These are phyloP conservation scores for Ogataea naganishii DNA, from an alignment of 805 yeast genomes.

Conservation along the genomic window DNA sequence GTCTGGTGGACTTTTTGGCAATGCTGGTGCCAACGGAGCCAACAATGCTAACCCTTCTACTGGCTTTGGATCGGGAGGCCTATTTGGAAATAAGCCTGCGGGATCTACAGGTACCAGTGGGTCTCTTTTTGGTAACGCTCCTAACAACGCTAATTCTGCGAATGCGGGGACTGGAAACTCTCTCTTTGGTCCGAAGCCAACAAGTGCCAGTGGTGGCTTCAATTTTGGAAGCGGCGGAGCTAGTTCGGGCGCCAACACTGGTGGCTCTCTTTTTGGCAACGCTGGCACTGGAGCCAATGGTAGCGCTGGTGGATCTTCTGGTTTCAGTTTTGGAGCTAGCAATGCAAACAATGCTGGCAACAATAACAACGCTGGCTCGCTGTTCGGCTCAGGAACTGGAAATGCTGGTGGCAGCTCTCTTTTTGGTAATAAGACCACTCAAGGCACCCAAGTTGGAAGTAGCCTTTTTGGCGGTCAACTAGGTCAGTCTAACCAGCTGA, in stretches of 20 bases:
- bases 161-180: too few relatives aligned
- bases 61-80: slow-evolving; percentile 28
- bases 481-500: slow-evolving; percentile 12
- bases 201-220: too few relatives aligned
- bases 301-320: too few relatives aligned
- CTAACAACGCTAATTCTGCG: too few relatives aligned
- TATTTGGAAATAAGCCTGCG: slow-evolving; percentile 28
- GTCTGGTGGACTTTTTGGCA: slow-evolving; percentile 6
- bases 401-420: slow-evolving; percentile 1
- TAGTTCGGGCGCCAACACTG: too few relatives aligned
- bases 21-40: slow-evolving; percentile 2
- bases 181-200: too few relatives aligned
- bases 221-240: too few relatives aligned
- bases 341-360: slow-evolving; percentile 5
- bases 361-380: slow-evolving; percentile 7
- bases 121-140: slow-evolving; percentile 10
- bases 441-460: too few relatives aligned
- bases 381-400: slow-evolving; percentile 10
- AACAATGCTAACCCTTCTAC: slow-evolving; percentile 1
- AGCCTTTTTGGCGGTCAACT: slow-evolving; percentile 2
- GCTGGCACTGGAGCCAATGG: too few relatives aligned
- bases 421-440: slow-evolving; percentile 1
- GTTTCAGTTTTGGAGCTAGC: too few relatives aligned
- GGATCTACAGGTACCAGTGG: slow-evolving; percentile 7
- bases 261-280: too few relatives aligned